Evolutionary conservation across 306 rosid species (phyloP), one percentile per base, ranked within the genome.

Genomic region (Morella rubra): DNA sequence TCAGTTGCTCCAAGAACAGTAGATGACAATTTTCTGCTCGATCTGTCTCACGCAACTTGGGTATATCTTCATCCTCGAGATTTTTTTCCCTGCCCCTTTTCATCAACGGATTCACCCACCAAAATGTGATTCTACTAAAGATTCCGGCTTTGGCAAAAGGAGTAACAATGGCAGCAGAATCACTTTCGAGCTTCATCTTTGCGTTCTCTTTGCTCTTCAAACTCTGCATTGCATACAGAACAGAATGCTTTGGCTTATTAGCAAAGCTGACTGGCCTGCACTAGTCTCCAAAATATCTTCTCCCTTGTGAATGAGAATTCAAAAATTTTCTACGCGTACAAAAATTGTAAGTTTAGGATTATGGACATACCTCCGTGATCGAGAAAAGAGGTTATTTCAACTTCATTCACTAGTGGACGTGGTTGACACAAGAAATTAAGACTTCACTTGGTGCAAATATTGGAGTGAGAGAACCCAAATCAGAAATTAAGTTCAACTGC

Each of bases 61-160:
- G 96, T 8, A 93, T 82, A 76, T 90, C 96, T 64, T 93, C 85
- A 0, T 86, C 89, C 51, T 86, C 60, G 5, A 93, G 88, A 52
- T 82, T 86, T 80, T 87, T 89, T 77, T 87, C 75, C 68, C 85
- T 76, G 4, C 98, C 98, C 77, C 0, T 82, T 84, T 86, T 93
- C 94, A 93, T 86, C 87, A 93, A 77, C 16, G 94, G 77, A 80
- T 93, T 89, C 73, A 93, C 27, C 98, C 98, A 93, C 94, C 93
- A 85, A 78, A 90, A 85, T 0, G 89, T 77, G 37, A 85, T 79
- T 44, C 47, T 85, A 76, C 83, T 85, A n/a, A 86, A 44, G 66
- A 76, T 72, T 76, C 98, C 95, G 67, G 93, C 93, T 76, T 84
- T 78, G 47, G 89, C 75, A 78, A 90, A 88, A 58, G 82, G 86